Evolutionary conservation across 2,329 filamentous ascomycete genomes (phyloP).

Genomic region (Sarocladium kiliense): DNA sequence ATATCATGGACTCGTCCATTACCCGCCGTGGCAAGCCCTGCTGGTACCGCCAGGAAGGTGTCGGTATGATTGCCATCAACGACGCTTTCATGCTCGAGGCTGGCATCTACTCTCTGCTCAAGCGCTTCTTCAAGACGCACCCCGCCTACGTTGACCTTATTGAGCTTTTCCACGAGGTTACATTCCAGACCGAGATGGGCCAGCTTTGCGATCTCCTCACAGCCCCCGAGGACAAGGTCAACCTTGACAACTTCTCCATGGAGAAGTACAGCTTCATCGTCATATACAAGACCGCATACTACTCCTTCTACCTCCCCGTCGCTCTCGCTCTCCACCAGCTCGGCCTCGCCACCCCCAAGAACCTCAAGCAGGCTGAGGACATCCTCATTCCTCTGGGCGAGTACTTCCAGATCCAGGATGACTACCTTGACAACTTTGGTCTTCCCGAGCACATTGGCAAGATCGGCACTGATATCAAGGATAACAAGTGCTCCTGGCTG

Average conservation of each 20-base stretch:
- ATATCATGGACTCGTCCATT: constrained; percentile 97
- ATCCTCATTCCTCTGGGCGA: constrained; percentile 96
- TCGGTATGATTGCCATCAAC: constrained; percentile 97
- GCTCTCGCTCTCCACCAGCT: constrained; percentile 84
- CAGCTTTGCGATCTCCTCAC: constrained; percentile 94
- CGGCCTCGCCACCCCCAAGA: constrained; percentile 77
- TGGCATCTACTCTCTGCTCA: constrained; percentile 83
- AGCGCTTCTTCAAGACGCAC: constrained; percentile 88
- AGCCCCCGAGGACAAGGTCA: constrained; percentile 86
- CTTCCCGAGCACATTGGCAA: constrained; percentile 91
- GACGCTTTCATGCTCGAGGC: constrained; percentile 95
- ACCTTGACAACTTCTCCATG: constrained; percentile 92
- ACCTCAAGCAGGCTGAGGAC: constrained; percentile 82
- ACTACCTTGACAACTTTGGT: constrained; percentile 98
- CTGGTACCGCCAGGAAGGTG: constrained; percentile 88
- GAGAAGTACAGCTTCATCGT: constrained; percentile 98
- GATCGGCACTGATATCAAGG: constrained; percentile 97
- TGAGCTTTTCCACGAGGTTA: constrained; percentile 93
- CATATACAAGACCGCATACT: constrained; percentile 99
- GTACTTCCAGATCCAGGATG: constrained; percentile 99
- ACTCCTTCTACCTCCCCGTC: constrained; percentile 97
- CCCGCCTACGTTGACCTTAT: constrained; percentile 84
- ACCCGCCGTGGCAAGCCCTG: constrained; percentile 91
- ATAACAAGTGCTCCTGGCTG: constrained; percentile 99
- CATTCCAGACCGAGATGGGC: constrained; percentile 91